phyloP scores from a whole-genome alignment of 768 basidiomycete genomes.

The Rhizopogon vesiculosus region DNA sequence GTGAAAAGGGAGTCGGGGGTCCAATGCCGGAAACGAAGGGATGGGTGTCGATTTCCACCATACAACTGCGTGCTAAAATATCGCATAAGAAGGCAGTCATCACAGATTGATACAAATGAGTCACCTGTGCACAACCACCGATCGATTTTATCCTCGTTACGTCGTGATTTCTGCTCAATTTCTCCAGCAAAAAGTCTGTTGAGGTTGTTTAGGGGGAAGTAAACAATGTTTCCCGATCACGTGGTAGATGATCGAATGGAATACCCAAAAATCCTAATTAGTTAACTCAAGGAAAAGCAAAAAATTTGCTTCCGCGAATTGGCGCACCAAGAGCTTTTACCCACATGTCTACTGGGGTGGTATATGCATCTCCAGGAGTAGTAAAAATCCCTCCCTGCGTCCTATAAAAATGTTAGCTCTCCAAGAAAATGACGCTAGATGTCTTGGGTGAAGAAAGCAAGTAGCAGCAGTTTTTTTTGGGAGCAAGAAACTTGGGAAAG shows the following conservation, averaged over 20 bases:
- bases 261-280: constrained; percentile 29
- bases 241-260: constrained; percentile 27
- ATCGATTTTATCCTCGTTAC: constrained; percentile 67
- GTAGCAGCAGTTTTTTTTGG: neutral
- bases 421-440: constrained; percentile 2
- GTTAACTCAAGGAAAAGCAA: constrained; percentile 31
- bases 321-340: constrained; percentile 76
- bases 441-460: constrained; percentile 5
- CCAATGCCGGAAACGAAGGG: constrained; percentile 66
- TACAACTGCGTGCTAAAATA: constrained; percentile 60
- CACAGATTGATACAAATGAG: constrained; percentile 9
- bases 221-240: constrained; percentile 9
- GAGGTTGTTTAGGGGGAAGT: constrained; percentile 4
- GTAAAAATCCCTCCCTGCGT: constrained; percentile 86
- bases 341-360: constrained; percentile 90
- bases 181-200: constrained; percentile 71
- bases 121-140: constrained; percentile 74
- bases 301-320: constrained; percentile 58
- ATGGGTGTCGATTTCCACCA: constrained; percentile 85
- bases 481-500: neutral
- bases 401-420: constrained; percentile 35
- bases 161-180: constrained; percentile 66
- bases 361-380: constrained; percentile 81
- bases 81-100: neutral
- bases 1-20: constrained; percentile 65